A percentile compares a stretch with the other conserved stretches of the same genome.
Conservation (phyloP, 305 asterid species). For the Rubia tinctorum region DNA sequence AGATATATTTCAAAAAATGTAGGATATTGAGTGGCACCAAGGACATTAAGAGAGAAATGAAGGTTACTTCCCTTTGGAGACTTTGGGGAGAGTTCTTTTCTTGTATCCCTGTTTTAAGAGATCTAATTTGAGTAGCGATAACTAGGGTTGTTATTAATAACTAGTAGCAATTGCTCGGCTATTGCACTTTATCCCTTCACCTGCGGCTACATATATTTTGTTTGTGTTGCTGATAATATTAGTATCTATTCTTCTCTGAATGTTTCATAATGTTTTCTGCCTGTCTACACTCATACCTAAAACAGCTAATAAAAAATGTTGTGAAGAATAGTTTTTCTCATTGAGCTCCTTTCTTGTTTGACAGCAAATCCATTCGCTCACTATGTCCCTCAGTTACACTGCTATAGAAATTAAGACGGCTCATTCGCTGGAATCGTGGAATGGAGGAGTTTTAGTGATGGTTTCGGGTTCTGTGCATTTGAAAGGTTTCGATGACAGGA, state of each 20-base stretch:
- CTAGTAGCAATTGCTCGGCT: too few relatives aligned
- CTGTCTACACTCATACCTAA: too few relatives aligned
- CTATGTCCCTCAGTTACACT: constrained; percentile 67
- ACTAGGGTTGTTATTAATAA: too few relatives aligned
- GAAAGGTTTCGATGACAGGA: constrained; percentile 61
- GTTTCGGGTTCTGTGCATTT: constrained; percentile 73
- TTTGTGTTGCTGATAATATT: neutral
- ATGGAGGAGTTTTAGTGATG: constrained; percentile 93
- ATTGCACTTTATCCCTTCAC: neutral
- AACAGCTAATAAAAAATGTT: too few relatives aligned
- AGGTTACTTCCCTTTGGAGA: neutral
- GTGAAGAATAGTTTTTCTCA: constrained; percentile 6
- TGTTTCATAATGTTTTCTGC: neutral
- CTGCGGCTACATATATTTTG: neutral
- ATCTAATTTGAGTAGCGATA: too few relatives aligned
- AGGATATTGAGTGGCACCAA: neutral
- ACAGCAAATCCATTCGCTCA: constrained; percentile 91
- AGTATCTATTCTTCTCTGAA: neutral
- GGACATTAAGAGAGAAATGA: neutral
- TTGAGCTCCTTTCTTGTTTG: constrained; percentile 15
- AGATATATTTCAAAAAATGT: neutral
- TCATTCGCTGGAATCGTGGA: constrained; percentile 94
- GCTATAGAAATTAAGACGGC: constrained; percentile 88
- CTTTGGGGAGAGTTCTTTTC: neutral
- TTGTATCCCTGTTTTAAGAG: neutral